Evolutionary conservation across 2,329 filamentous ascomycete species (phyloP), one percentile per base, ranked within the genome.

Genomic region (Chlorencoelia australis): DNA sequence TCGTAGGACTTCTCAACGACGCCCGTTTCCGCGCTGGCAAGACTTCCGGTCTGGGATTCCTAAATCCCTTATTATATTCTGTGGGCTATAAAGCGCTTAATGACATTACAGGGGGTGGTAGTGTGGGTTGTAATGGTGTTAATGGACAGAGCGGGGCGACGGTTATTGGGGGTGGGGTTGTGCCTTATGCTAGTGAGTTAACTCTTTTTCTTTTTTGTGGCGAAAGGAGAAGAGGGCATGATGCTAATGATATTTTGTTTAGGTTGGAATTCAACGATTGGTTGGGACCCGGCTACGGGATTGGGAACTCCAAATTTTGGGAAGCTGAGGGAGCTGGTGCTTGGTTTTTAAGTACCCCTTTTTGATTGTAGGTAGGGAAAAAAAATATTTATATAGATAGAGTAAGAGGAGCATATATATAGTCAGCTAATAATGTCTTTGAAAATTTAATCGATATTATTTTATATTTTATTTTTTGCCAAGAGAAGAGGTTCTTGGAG

Each of bases 1-100:
- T 80, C 37, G 61, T 81, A 24, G 61, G 68, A 3, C 62, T 81
- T 4, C 59, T 81, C 32, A 82, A 81, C 46, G 75, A 79, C 42
- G 72, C 71, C 0, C 60, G 73, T 19, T 53, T 79, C 15, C 58
- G 64, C 1, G 60, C 59, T 8, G 69, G 70, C 3, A 66, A 69
- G 17, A 19, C 16, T 51, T 48, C 49, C 5, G 45, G 53, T 2
- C 47, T 64, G 2, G 61, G 62, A 5, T 64, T 62, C 48, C 37
- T 64, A 33, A 65, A 64, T 44, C 61, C 62, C 3, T 56, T 56
- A 49, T 37, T 64, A 11, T 64, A 64, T 34, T 36, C 44, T 5
- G 41, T 46, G 15, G 52, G 51, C 13, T 50, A 44, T 30, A 52
- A 48, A 14, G 58, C 52, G 2, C 45, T 64, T 14, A 61, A 54